Base-by-base conservation (phyloP, 805 yeast species). In the Lachancea lanzarotensis region DNA sequence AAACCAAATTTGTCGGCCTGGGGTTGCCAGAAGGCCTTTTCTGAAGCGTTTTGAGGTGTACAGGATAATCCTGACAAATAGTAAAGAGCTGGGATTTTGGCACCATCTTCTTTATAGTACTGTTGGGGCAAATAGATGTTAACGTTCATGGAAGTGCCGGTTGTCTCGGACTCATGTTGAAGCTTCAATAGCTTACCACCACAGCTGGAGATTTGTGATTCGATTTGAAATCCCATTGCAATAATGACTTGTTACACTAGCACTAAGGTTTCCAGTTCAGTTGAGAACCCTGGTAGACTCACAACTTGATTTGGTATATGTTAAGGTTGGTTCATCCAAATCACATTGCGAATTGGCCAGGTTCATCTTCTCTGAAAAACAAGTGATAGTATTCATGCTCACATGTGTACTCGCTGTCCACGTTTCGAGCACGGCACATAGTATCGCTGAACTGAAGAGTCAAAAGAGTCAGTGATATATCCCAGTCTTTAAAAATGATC, bases 11-110 rank as follows among this genome's bases (percentile, higher is more conserved):
- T 75, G 52, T 81, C 78, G 7, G 95, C 95, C 60, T 81, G 82
- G 45, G 81, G 76, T 55, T 82, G 91, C 71, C 90, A 76, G 54
- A 82, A 86, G 1, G 96, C 95, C 73, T 93, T 93, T 63, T 93
- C 98, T 9, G 90, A 74, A 44, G 95, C 95, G 62, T 90, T 93
- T 68, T 86, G 80, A 39, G 96, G 96, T 1, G 95, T 81, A 63
- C 98, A 91, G 0, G 97, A 87, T 53, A 91, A 73, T 1, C 98
- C 98, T 2, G 96, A 82, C 18, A 91, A 73, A 59, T 81, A 91
- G 51, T 85, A 65, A 49, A 91, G 63, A 0, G 85, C 86, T 1
- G 98, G 98, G 20, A 84, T 66, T 65, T 65, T 3, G 57, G 48
- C 33, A 56, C 36, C 9, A 55, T 48, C 17, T 18, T 45, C 31